phyloP scores from a whole-genome alignment of 306 rosid species.

The Sicyos baderoa region DNA sequence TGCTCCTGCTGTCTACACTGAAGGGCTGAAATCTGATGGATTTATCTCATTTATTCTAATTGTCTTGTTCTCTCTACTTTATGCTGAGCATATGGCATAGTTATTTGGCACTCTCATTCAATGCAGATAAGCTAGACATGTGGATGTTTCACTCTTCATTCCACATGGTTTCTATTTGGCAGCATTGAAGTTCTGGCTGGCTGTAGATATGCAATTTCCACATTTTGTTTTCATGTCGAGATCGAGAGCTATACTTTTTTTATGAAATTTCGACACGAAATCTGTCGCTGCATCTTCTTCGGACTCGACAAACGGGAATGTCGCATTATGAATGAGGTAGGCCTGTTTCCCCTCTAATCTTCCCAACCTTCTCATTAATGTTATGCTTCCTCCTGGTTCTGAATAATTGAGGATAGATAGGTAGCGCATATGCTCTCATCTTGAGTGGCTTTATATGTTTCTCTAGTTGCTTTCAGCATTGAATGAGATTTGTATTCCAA shows the following conservation, averaged over 20 bases:
- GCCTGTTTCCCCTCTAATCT: conserved; percentile 1
- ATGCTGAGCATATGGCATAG: not conserved
- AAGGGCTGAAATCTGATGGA: not conserved
- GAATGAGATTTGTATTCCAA: not conserved
- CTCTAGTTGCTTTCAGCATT: conserved; percentile 5
- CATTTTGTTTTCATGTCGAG: not conserved
- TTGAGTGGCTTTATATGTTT: not conserved
- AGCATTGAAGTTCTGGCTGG: conserved; percentile 14
- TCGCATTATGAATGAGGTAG: conserved; percentile 15
- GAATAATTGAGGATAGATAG: not conserved
- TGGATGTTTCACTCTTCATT: conserved; percentile 13
- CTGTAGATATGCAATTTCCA: not conserved
- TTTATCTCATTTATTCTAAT: not conserved
- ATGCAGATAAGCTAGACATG: not conserved
- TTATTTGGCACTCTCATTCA: too few species aligned
- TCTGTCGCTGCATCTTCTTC: conserved; percentile 7
- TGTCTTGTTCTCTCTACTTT: not conserved
- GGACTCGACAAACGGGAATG: conserved; percentile 6
- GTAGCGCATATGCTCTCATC: not conserved
- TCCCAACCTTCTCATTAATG: conserved; percentile 7
- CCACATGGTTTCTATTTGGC: conserved; percentile 13
- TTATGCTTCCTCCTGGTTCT: not conserved
- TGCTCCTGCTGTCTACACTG: not conserved
- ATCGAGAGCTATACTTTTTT: not conserved
- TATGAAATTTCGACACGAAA: not conserved